Base-by-base conservation (phyloP, 1,284 basidiomycete genomes). In the Anthracocystis walkeri region DNA sequence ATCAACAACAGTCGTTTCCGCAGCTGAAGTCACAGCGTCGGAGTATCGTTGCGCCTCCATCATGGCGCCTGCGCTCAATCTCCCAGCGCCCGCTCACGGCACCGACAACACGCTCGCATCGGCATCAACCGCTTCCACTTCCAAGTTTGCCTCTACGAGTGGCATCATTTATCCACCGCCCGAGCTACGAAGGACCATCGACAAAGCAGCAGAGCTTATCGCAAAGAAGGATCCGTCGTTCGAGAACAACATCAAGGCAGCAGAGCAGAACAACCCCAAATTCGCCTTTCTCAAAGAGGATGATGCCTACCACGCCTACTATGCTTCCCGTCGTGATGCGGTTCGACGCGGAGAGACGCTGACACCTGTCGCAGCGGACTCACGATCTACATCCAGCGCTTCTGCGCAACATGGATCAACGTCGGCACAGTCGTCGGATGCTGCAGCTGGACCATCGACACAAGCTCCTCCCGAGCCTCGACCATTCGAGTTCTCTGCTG, bases 171-270 rank as follows among this genome's bases (percentile, higher is more conserved):
- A 79, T 48, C 86, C 86, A 20, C 86, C 86, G 14, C 86, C 86
- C 23, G 86, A 85, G 50, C 82, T 87, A 67, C 82, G 84, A 93
- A 93, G 91, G 70, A 94, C 98, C 67, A 95, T 99, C 79, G 97
- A 99, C 88, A 91, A 95, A 84, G 99, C 97, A 7, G 95, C 97
- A 14, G 86, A 89, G n/a, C 95, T 93, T 73, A 93, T 99, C 70
- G 94, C 95, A 21, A 78, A 80, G 42, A 79, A 80, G 42, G 82
- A 83, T 46, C 65, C 76, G 7, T 66, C 78, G 7, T 85, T 85
- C 58, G 83, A 85, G 59, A 75, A 69, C 33, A 82, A 78, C 60
- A 84, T 85, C 73, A 74, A 77, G 33, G 49, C 62, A 16, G 75
- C 82, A 23, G 82, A 82, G 56, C 51, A 61, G 16, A 69, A 67